Evolutionary conservation across 2,329 filamentous ascomycete genomes (phyloP).

Genomic region (Shiraia bambusicola): DNA sequence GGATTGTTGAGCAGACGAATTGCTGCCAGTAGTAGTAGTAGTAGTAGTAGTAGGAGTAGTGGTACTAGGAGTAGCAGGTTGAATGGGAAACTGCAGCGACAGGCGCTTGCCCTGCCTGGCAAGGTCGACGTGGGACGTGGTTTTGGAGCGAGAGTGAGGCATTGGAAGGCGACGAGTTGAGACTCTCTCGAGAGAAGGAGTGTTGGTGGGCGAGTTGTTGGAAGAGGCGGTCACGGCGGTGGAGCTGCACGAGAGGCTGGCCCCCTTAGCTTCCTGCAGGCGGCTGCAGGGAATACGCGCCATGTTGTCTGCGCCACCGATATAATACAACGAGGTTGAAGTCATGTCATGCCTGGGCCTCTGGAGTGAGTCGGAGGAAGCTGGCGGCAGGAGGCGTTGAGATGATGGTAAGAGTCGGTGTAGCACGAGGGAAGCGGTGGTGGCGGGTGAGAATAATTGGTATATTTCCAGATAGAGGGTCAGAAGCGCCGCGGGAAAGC

Average conservation of each 20-base stretch:
- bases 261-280: conserved; percentile 28
- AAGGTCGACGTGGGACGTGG: conserved; percentile 39
- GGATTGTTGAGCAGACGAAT: conserved; percentile 28
- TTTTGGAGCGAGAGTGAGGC: conserved; percentile 38
- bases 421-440: conserved; percentile 36
- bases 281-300: conserved; percentile 29
- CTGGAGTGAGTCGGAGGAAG: conserved; percentile 23
- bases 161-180: conserved; percentile 18
- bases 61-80: too few relatives aligned
- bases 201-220: conserved; percentile 15
- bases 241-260: conserved; percentile 14
- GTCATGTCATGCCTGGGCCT: conserved; percentile 25
- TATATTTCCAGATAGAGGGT: conserved; percentile 35
- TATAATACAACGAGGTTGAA: conserved; percentile 17
- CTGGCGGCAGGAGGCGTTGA: conserved; percentile 30
- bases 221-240: conserved; percentile 14
- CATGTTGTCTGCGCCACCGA: conserved; percentile 29
- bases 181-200: conserved; percentile 23
- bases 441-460: conserved; percentile 31
- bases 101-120: conserved; percentile 47
- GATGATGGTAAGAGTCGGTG: conserved; percentile 41
- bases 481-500: conserved; percentile 32
- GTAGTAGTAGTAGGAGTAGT: too few relatives aligned
- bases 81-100: conserved; percentile 53
- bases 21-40: conserved; percentile 35